These are phyloP conservation scores for Hansenula lynferdii DNA, from an alignment of 1,139 yeast species.

Conservation along the genomic window DNA sequence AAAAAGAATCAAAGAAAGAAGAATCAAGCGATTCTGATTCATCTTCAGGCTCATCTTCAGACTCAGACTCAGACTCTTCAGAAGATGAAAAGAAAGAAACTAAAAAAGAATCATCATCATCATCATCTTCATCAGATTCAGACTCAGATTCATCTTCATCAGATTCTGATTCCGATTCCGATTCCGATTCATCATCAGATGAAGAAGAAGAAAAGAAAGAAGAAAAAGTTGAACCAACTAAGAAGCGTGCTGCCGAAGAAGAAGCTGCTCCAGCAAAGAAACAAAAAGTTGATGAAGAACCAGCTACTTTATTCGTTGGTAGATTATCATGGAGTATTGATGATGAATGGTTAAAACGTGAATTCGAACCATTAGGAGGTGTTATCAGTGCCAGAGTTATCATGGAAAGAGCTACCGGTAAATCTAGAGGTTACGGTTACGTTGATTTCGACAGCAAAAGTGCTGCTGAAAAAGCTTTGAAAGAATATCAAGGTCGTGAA, in stretches of 20 bases:
- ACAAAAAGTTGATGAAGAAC: constrained; percentile 43
- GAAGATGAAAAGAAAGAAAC: too few relatives aligned
- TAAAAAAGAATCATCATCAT: constrained; percentile 29
- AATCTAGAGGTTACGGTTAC: constrained; percentile 97
- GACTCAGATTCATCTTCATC: constrained; percentile 11
- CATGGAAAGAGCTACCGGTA: constrained; percentile 87
- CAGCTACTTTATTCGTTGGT: constrained; percentile 92
- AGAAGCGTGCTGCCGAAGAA: constrained; percentile 18
- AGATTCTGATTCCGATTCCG: constrained; percentile 23
- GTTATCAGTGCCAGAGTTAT: constrained; percentile 87
- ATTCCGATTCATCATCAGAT: constrained; percentile 21
- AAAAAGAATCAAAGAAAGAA: constrained; percentile 17
- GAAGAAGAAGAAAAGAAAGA: constrained; percentile 21
- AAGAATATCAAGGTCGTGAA: constrained; percentile 85
- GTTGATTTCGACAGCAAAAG: constrained; percentile 82
- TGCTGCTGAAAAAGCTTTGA: constrained; percentile 84
- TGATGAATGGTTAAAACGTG: constrained; percentile 87
- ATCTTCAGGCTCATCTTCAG: constrained; percentile 18
- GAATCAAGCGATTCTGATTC: constrained; percentile 17
- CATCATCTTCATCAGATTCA: constrained; percentile 20
- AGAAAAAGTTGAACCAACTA: constrained; percentile 16
- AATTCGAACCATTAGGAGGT: constrained; percentile 81
- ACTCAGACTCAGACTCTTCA: constrained; percentile 12
- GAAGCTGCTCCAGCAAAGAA: constrained; percentile 22
- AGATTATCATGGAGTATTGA: constrained; percentile 97